Evolutionary conservation across 2,329 filamentous ascomycete species (phyloP), one percentile per base, ranked within the genome.

Genomic region (Colletotrichum sp.): DNA sequence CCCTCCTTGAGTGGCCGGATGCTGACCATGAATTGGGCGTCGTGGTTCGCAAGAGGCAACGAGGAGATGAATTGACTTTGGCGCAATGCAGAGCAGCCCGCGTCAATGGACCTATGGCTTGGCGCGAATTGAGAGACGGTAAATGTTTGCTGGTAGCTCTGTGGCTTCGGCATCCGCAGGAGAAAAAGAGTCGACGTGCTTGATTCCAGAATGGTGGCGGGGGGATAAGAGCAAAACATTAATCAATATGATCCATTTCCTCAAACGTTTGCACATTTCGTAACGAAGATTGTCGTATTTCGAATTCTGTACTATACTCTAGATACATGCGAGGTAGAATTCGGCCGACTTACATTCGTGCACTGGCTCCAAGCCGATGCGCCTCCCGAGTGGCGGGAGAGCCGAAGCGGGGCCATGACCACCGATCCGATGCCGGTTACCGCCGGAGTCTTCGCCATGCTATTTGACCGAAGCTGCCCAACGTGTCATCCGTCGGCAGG

Each of bases 261-360:
- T 48, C 1, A 18, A 48, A 48, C 4, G 0, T 0, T 7, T 48
- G 43, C 0, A 13, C 18, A 48, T 21, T 1, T 0, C 4, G 18
- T 48, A 18, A 12, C 0, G 0, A 6, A 7, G 3, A 48, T 12
- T n/a, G 1, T 21, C 18, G 1, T 1, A 0, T 48, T 12, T 2
- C 18, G 1, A 21, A 48, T 4, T 12, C 18, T 48, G 9, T 21
- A 3, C 18, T 48, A 5, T 21, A 3, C 43, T 48, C 18, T n/a
- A 2, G 1, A n/a, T 48, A 0, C 18, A 48, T n/a, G 3, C 1
- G 43, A 48, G 9, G 3, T n/a, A 48, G 18, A 48, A n/a, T 48
- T 21, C 43, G 43, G n/a, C 43, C 18, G n/a, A 21, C 10, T 48
- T n/a, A 48, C 38, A 43, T 21, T 48, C 9, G n/a, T 48, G 18